Evolutionary conservation across 2,329 filamentous ascomycete genomes (phyloP).

Genomic region (Curvularia sp.): DNA sequence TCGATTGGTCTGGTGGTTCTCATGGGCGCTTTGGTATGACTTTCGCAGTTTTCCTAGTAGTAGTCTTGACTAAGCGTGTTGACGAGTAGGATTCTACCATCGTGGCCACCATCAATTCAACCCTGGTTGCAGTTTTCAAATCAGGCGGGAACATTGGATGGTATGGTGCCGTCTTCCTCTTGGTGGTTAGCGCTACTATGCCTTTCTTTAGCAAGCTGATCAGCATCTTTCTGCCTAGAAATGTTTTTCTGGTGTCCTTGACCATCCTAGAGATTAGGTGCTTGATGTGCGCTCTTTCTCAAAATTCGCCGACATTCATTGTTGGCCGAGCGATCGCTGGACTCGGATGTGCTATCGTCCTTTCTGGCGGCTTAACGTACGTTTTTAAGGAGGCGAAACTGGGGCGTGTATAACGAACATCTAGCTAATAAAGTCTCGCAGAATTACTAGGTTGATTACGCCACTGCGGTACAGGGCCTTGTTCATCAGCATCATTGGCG

Average conservation of each 20-base stretch:
- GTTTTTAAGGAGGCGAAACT: background rate
- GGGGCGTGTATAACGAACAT: background rate
- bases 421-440: background rate
- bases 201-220: conserved; percentile 1
- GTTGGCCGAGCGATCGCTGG: conserved; percentile 4
- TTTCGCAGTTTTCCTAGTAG: background rate
- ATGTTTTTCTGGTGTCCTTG: background rate
- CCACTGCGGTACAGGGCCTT: background rate
- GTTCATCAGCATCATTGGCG: background rate
- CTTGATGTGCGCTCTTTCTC: background rate
- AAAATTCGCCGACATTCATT: conserved; percentile 2
- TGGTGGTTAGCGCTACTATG: background rate
- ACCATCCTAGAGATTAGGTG: background rate
- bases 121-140: background rate
- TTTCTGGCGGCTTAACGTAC: conserved; percentile 1
- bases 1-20: conserved; percentile 3
- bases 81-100: background rate
- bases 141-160: background rate
- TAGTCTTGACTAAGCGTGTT: background rate
- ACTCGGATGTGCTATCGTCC: background rate
- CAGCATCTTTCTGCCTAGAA: background rate
- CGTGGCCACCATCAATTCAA: background rate
- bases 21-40: conserved; percentile 1
- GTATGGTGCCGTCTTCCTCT: background rate
- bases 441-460: background rate